These are phyloP conservation scores for Aspergillus felis DNA, from an alignment of 2,329 filamentous ascomycete genomes.

Conservation along the genomic window DNA sequence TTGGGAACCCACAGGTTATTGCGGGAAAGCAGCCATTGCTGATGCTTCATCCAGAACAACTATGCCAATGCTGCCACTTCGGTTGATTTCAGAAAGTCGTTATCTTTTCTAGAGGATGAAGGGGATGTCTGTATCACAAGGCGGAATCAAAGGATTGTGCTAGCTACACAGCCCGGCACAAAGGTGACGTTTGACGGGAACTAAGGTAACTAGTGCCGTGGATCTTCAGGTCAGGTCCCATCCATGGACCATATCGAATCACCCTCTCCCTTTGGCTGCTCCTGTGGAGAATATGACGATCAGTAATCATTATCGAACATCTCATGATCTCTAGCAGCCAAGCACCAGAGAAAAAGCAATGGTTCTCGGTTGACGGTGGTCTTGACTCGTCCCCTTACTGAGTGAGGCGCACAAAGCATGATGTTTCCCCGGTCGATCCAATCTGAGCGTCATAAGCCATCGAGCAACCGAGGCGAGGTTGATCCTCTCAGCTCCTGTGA, in stretches of 20 bases:
- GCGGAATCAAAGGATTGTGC: background rate
- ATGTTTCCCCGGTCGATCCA: background rate
- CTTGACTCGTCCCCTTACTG: too few species aligned
- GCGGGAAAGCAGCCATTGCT: constrained; percentile 16
- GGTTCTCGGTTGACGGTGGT: background rate
- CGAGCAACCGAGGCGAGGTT: background rate
- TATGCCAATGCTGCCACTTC: background rate
- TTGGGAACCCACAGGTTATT: constrained; percentile 12
- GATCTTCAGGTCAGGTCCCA: background rate
- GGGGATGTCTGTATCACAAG: background rate
- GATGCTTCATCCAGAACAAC: constrained; percentile 25
- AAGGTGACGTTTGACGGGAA: background rate
- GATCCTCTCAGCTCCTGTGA: background rate
- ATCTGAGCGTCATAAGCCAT: background rate
- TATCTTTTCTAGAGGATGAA: background rate
- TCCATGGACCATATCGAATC: background rate
- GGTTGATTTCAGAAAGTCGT: background rate
- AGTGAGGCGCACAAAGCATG: background rate
- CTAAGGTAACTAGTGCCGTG: background rate
- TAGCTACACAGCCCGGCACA: background rate
- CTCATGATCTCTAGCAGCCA: background rate
- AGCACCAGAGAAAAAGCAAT: background rate
- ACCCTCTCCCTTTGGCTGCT: background rate
- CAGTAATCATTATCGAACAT: background rate
- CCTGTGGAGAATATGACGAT: background rate